Base-by-base conservation (phyloP, 1,284 basidiomycete genomes). In the Cutaneotrichosporon dermatis region DNA sequence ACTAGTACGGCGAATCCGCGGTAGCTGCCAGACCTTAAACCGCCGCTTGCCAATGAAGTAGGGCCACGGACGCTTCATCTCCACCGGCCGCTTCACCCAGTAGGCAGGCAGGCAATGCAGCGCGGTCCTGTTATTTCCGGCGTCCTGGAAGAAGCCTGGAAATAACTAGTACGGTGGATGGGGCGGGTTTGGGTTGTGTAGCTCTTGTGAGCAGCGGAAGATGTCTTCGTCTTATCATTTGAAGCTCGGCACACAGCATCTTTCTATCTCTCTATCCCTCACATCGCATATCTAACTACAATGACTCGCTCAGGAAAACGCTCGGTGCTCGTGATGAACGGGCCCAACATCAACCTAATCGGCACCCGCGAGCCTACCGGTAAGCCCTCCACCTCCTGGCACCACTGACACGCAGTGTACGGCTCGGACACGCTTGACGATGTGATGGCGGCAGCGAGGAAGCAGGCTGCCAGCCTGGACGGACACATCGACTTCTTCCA, bases 291-390 rank as follows among this genome's bases (percentile, higher is more conserved):
- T 44, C 42, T n/a, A 15, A 3, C 15, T 11, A 42, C 37, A 37
- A 57, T 58, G 56, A 58, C 51, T n/a, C 51, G 43, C 7, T 35
- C 34, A 5, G 51, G 56, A 12, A 52, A 53, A 35, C 56, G 50
- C 51, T 52, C 67, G 25, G 42, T 54, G 25, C 53, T 68, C 33
- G 57, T 72, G 6, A 62, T 72, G 59, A 66, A 70, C 59, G 76
- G 76, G 6, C 76, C 76, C 11, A 78, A 77, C 51, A 65, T 78
- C 16, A 77, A 77, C 62, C 62, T 77, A 4, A 65, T 78, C 11
- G 76, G 76, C 8, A 73, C 69, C 13, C 57, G 76, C 11, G 76
- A 78, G 63, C 76, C 46, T 4, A 49, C 46, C 4, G 46, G 40
- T 36, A 51, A 15, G 44, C 10, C 35, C n/a, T 13, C n/a, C 11